Conservation (phyloP, 176 grass and related monocot genomes). For the Avena eriantha region DNA sequence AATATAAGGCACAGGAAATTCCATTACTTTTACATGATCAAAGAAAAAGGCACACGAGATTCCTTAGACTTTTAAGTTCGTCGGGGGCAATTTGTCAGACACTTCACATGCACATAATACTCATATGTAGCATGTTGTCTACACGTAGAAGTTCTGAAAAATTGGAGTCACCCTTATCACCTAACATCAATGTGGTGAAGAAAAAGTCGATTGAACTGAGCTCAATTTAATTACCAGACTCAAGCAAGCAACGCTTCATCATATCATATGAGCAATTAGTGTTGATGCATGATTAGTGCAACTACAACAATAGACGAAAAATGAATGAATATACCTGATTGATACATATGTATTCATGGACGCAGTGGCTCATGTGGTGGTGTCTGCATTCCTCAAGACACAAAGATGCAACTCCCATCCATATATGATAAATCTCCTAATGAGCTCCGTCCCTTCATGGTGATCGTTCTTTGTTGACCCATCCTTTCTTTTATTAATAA, state of each 20-base stretch:
- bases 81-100: no score
- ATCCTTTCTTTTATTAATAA: background rate
- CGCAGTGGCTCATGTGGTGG: slow-evolving; percentile 56
- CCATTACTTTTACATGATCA: no score
- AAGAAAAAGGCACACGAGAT: no score
- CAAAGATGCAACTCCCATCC: slow-evolving; percentile 67
- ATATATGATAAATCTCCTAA: slow-evolving; percentile 44
- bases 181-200: no score
- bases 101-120: no score
- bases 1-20: no score
- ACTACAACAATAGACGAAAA: background rate
- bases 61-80: no score
- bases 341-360: slow-evolving; percentile 35
- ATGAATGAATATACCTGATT: background rate
- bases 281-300: background rate
- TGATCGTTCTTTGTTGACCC: slow-evolving; percentile 29
- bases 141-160: no score
- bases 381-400: slow-evolving; percentile 67
- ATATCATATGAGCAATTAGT: background rate
- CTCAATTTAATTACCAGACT: background rate
- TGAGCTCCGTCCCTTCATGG: background rate
- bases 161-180: no score
- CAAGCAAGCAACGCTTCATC: background rate
- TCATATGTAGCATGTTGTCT: no score
- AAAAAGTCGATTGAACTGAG: no score